A percentile compares a stretch with the other conserved stretches of the same genome.
Evolutionary conservation across 768 basidiomycete genomes (phyloP).

Genomic region (Amanita polypyramis): DNA sequence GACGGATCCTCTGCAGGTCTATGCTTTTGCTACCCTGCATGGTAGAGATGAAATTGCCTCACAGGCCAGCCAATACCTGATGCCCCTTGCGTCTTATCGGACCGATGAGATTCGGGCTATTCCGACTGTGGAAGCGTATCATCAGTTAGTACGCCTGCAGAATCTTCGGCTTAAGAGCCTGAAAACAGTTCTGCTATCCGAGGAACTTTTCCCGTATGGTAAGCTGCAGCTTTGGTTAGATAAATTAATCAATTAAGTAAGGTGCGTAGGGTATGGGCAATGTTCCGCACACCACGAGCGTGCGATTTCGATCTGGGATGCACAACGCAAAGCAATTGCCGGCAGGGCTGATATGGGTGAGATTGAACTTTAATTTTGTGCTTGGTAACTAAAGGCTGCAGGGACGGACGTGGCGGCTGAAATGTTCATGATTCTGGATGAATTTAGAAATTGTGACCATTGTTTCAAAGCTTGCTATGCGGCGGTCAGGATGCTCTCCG

Average conservation of each 20-base stretch:
- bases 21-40: slow-evolving; percentile 40
- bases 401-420: slow-evolving; percentile 60
- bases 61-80: slow-evolving; percentile 47
- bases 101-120: slow-evolving; percentile 40
- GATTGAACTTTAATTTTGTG: neutral
- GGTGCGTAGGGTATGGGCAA: slow-evolving; percentile 39
- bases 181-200: slow-evolving; percentile 38
- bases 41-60: slow-evolving; percentile 38
- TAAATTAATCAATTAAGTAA: neutral
- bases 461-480: slow-evolving; percentile 55
- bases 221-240: slow-evolving; percentile 6
- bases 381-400: slow-evolving; percentile 14
- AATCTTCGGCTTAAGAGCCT: slow-evolving; percentile 42
- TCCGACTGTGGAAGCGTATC: slow-evolving; percentile 52
- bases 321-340: slow-evolving; percentile 32
- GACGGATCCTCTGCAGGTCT: slow-evolving; percentile 44
- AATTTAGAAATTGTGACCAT: slow-evolving; percentile 34
- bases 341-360: slow-evolving; percentile 44
- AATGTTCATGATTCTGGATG: slow-evolving; percentile 44
- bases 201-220: slow-evolving; percentile 67
- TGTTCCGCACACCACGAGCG: slow-evolving; percentile 42
- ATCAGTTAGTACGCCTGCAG: slow-evolving; percentile 52
- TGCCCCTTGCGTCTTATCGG: slow-evolving; percentile 47
- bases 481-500: slow-evolving; percentile 60
- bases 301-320: slow-evolving; percentile 41